Base-by-base conservation (phyloP, 352 stramenopile species). In the Globisporangium radiosum region DNA sequence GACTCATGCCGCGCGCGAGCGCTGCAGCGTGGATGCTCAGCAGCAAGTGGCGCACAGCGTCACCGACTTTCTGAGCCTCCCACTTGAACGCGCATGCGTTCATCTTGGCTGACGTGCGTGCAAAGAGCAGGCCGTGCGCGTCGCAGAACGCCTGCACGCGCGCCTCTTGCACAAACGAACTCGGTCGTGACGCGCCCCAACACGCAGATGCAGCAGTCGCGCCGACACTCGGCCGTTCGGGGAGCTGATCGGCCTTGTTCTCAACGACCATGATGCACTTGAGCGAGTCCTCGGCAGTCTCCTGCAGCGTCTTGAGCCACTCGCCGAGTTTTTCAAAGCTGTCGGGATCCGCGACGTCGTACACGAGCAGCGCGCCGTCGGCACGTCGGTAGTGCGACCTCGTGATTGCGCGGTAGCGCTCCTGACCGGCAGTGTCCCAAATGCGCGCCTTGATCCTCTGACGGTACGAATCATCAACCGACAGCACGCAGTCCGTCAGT, bases 381-480 rank as follows among this genome's bases (percentile, higher is more conserved):
- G 87, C 86, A 44, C 92, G 87, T 25, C 87, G 83, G 47, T 92
- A 92, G 64, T 92, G 83, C 15, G 81, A 90, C n/a, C 80, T 71
- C 11, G 80, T 93, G 64, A 97, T 94, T 10, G 90, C 87, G 57
- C 92, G 87, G 68, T 96, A 97, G 15, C 89, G 76, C 54, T 95
- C 88, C 55, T 95, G 85, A 2, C 88, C 89, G 1, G 88, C 88
- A 4, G 89, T 96, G 56, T 97, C 87, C 88, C 87, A 96, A n/a
- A 97, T 81, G 0, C 80, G 80, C n/a, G 88, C 82, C 59, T 90
- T 78, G 55, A 92, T 75, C 57, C 68, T 78, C 68, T 77, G 62
- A 19, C 0, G 17, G 17, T 19, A 19, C 17, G 19, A 36, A 7
- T 9, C 17, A 25, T 9, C 37, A 47, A 25, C 58, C n/a, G 40